These are phyloP conservation scores for Nothophaeocryptopus gaeumannii DNA, from an alignment of 2,329 filamentous ascomycete genomes.

Conservation along the genomic window DNA sequence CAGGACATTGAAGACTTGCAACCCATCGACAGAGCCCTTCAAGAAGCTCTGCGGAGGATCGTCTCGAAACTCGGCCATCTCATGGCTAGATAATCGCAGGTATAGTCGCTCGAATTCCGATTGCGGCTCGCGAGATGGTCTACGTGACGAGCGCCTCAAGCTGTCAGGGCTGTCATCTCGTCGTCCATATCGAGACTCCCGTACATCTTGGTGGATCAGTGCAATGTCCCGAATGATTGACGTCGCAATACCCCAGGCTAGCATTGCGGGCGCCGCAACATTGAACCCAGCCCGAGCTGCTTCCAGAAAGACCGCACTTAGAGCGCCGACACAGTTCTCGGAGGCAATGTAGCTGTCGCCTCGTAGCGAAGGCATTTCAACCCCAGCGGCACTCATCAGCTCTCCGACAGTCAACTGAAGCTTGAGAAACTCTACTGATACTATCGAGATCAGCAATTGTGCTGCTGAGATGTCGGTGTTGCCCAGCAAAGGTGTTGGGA, in stretches of 20 bases:
- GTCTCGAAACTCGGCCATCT: constrained; percentile 37
- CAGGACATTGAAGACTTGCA: constrained; percentile 51
- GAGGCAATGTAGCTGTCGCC: constrained; percentile 61
- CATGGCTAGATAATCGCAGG: constrained; percentile 21
- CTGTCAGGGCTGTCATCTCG: constrained; percentile 34
- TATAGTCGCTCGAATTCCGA: constrained; percentile 30
- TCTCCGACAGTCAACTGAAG: constrained; percentile 59
- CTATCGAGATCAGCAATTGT: constrained; percentile 66
- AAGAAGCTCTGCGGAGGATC: constrained; percentile 38
- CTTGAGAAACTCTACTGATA: constrained; percentile 71
- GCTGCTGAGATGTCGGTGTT: constrained; percentile 52
- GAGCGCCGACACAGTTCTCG: constrained; percentile 64
- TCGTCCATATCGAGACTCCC: constrained; percentile 10
- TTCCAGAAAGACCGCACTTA: constrained; percentile 68
- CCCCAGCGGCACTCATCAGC: constrained; percentile 36
- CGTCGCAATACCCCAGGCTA: constrained; percentile 78
- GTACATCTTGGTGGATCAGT: constrained; percentile 17
- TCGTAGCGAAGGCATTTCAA: constrained; percentile 7
- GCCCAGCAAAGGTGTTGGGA: constrained; percentile 37
- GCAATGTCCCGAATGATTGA: constrained; percentile 59
- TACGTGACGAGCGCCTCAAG: constrained; percentile 14
- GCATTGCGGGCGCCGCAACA: constrained; percentile 69
- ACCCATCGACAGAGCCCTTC: constrained; percentile 44
- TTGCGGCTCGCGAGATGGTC: constrained; percentile 13
- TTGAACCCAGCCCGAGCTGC: constrained; percentile 57